Base-by-base conservation (phyloP, 139 green algal genomes). In the Closterium sp. region DNA sequence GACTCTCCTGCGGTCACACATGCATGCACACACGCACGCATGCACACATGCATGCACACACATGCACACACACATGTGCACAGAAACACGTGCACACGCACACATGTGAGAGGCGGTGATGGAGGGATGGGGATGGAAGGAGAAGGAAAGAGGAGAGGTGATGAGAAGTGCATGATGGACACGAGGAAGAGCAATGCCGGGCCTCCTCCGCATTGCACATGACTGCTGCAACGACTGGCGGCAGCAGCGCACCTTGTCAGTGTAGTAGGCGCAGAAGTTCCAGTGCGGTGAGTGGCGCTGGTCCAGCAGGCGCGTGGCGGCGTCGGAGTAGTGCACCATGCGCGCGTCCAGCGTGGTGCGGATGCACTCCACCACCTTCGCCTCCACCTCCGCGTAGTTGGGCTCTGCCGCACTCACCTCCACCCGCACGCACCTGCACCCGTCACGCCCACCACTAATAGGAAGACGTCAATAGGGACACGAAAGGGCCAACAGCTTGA, bases 1-100 rank as follows among this genome's bases (percentile, higher is more conserved):
- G 91, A 87, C 95, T 96, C 94, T 99, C 97, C 92, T 94, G 92
- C 92, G 87, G 9, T 30, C 3, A 9, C 89, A 19, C 89, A 90
- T 9, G 83, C 83, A 33, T 23, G 31, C 83, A 33, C 28, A 34
- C 83, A 21, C 6, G 83, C 64, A 19, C 12, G 19, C 19, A 83
- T 83, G 19, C 64, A 83, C 64, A 19, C 64, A 83, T 83, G 64
- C 64, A 83, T 83, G 64, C 12, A 28, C 12, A 83, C 12, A 83
- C 19, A 28, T 83, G 64, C 64, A 19, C 12, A 28, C 64, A 83
- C 64, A 28, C 64, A 12, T 83, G 64, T 83, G 12, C 64, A 83
- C 64, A 83, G 64, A 12, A 83, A 19, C 64, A 19, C 64, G 64
- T 19, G 19, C 12, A 83, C 64, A 28, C 19, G 12, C n/a, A n/a